A percentile compares a stretch with the other conserved stretches of the same genome.
Evolutionary conservation across 768 basidiomycete genomes (phyloP).

Genomic region (Tremella yokohamensis): DNA sequence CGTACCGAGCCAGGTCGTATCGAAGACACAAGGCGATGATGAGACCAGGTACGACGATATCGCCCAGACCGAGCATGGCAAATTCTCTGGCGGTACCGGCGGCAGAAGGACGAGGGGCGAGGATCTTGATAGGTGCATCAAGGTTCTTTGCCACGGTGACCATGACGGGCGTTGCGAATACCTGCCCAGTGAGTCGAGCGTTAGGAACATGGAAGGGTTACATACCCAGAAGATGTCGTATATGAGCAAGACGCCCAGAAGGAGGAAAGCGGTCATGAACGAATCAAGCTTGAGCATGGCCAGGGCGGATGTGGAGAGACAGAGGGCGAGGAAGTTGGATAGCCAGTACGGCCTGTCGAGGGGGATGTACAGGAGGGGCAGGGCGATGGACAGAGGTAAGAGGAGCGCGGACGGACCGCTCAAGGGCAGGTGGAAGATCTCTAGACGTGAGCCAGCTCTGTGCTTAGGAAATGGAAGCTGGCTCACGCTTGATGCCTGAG

Average conservation of each 20-base stretch:
- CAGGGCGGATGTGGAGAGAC: slow-evolving; percentile 76
- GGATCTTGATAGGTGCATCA: slow-evolving; percentile 88
- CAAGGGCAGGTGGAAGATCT: slow-evolving; percentile 51
- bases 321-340: slow-evolving; percentile 70
- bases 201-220: not conserved
- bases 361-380: slow-evolving; percentile 62
- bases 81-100: slow-evolving; percentile 56
- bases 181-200: slow-evolving; percentile 11
- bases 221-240: slow-evolving; percentile 86
- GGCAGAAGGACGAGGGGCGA: slow-evolving; percentile 50
- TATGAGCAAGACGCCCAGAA: slow-evolving; percentile 78
- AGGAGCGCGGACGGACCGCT: slow-evolving; percentile 53
- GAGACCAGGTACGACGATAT: slow-evolving; percentile 58
- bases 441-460: slow-evolving; percentile 48
- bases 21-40: slow-evolving; percentile 83
- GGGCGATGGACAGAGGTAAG: slow-evolving; percentile 57
- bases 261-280: slow-evolving; percentile 77
- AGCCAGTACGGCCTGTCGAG: slow-evolving; percentile 65
- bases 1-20: slow-evolving; percentile 59
- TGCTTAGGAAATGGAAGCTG: slow-evolving; percentile 5
- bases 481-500: slow-evolving; percentile 39
- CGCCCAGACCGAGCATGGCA: slow-evolving; percentile 89
- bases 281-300: slow-evolving; percentile 78
- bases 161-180: slow-evolving; percentile 58
- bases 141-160: slow-evolving; percentile 83